A percentile compares a stretch with the other conserved stretches of the same genome.
These are phyloP conservation scores for Neobulgaria alba DNA, from an alignment of 2,329 filamentous ascomycete species.

Conservation along the genomic window DNA sequence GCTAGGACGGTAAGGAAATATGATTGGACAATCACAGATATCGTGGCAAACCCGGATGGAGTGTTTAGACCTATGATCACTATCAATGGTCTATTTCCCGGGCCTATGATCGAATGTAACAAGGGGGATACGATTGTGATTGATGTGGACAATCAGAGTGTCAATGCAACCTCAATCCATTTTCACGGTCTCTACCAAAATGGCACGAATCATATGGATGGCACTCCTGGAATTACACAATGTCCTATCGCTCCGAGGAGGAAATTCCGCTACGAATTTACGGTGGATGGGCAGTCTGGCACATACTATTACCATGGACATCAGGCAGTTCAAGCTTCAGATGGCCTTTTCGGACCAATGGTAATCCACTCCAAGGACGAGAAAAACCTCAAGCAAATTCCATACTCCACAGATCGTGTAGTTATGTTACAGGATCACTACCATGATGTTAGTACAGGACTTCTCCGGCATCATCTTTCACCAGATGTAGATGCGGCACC, in stretches of 20 bases:
- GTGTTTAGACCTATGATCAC: constrained; percentile 51
- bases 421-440: constrained; percentile 69
- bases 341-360: constrained; percentile 59
- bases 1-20: constrained; percentile 45
- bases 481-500: constrained; percentile 36
- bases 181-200: constrained; percentile 75
- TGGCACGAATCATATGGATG: constrained; percentile 68
- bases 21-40: constrained; percentile 51
- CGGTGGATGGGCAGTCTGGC: constrained; percentile 42
- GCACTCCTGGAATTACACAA: constrained; percentile 52
- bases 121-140: constrained; percentile 65
- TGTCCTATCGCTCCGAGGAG: constrained; percentile 56
- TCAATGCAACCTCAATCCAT: constrained; percentile 58
- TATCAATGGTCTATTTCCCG: constrained; percentile 68
- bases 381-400: constrained; percentile 42
- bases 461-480: constrained; percentile 32
- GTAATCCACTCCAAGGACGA: constrained; percentile 54
- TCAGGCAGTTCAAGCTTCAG: constrained; percentile 53
- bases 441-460: constrained; percentile 43
- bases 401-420: constrained; percentile 47
- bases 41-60: constrained; percentile 52
- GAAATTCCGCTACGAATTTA: constrained; percentile 60
- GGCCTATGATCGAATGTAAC: constrained; percentile 64
- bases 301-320: constrained; percentile 59
- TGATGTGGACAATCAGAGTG: constrained; percentile 57